Percentiles rank a stretch among this genome's conserved stretches.
Evolutionary conservation across 768 basidiomycete genomes (phyloP).

Genomic region (Tricholoma terreum): DNA sequence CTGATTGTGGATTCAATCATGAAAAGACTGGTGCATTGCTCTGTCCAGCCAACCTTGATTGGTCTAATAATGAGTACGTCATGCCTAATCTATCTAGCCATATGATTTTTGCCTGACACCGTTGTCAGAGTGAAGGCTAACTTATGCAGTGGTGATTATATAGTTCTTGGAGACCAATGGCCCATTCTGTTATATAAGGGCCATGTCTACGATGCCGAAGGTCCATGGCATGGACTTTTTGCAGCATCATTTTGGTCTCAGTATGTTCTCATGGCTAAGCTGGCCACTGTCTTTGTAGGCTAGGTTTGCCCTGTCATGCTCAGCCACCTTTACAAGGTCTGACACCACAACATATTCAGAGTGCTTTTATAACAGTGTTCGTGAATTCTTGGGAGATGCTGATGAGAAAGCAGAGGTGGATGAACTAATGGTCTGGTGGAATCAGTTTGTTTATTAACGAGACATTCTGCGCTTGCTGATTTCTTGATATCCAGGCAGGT

Average conservation of each 20-base stretch:
- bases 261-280: not conserved
- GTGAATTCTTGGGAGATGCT: not conserved
- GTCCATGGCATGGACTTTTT: not conserved
- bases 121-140: too few relatives aligned
- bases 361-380: constrained; percentile 1
- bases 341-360: constrained; percentile 2
- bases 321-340: not conserved
- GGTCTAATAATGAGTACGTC: not conserved
- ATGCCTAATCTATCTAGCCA: not conserved
- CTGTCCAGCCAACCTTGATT: not conserved
- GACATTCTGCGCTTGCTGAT: too few relatives aligned
- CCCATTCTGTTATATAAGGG: too few relatives aligned
- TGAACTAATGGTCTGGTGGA: constrained; percentile 2
- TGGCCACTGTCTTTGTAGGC: not conserved
- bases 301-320: constrained; percentile 2
- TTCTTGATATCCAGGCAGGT: constrained; percentile 1
- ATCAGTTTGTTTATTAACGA: not conserved
- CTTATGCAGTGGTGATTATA: not conserved
- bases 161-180: too few relatives aligned
- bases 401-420: not conserved
- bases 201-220: too few relatives aligned
- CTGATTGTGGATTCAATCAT: not conserved
- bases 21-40: not conserved
- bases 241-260: not conserved
- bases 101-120: too few relatives aligned